Percentiles rank a stretch among this genome's conserved stretches.
These are phyloP conservation scores for Neurospora tetraspora DNA, from an alignment of 495 filamentous ascomycete species.

Conservation along the genomic window DNA sequence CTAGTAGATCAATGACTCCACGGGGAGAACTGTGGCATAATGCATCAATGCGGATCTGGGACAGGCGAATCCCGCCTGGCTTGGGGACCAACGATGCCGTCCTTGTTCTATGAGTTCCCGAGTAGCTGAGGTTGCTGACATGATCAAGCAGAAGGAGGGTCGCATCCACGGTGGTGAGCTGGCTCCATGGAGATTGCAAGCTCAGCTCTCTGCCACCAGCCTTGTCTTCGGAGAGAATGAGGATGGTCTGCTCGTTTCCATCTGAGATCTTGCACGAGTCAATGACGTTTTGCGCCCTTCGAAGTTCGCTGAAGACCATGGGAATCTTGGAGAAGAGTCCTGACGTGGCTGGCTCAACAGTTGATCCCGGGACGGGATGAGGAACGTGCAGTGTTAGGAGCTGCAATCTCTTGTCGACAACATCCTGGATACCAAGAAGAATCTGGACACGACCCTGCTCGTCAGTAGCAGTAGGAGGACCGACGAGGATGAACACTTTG, in stretches of 20 bases:
- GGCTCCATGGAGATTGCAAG: slow-evolving; percentile 67
- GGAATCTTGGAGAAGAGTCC: slow-evolving; percentile 13
- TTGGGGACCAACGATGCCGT: background rate
- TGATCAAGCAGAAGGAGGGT: slow-evolving; percentile 34
- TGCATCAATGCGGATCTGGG: slow-evolving; percentile 27
- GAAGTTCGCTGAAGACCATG: slow-evolving; percentile 33
- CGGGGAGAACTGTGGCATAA: slow-evolving; percentile 35
- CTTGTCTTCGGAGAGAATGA: slow-evolving; percentile 58
- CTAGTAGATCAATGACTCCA: slow-evolving; percentile 56
- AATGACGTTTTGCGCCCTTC: slow-evolving; percentile 49
- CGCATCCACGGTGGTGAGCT: slow-evolving; percentile 43
- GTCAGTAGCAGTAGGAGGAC: slow-evolving; percentile 44
- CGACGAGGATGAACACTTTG: slow-evolving; percentile 56
- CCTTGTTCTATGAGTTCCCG: slow-evolving; percentile 17
- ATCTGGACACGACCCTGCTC: slow-evolving; percentile 40
- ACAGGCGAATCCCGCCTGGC: slow-evolving; percentile 10
- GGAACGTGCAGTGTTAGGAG: slow-evolving; percentile 51
- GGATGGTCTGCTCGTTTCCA: slow-evolving; percentile 48
- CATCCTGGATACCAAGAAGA: slow-evolving; percentile 59
- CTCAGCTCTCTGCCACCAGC: slow-evolving; percentile 53
- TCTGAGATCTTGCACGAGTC: slow-evolving; percentile 70
- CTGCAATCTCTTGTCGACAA: slow-evolving; percentile 54
- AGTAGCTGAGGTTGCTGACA: slow-evolving; percentile 27
- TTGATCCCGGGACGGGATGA: slow-evolving; percentile 9
- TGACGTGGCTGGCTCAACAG: background rate